Evolutionary conservation across 208 protist genomes (phyloP), one percentile per base, ranked within the genome.

Genomic region (Leishmania martiniquensis): DNA sequence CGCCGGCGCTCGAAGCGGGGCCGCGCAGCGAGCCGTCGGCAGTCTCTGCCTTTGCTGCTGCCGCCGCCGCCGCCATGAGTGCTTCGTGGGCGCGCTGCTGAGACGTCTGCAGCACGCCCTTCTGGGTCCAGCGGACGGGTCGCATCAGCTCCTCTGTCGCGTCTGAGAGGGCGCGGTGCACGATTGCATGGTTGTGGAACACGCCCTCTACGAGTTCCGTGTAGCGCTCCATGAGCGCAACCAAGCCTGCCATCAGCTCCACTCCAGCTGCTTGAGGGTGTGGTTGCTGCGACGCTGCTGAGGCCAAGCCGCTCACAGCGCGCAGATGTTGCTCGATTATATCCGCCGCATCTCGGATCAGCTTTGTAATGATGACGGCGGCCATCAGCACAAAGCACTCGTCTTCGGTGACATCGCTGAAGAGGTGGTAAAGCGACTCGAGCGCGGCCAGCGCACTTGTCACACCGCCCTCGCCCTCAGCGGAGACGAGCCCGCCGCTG

Each of bases 111-210:
- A 78, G 63, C 44, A 76, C 79, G 0, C 79, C 86, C 25, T 72
- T 80, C 39, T 83, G 82, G 3, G 79, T 80, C 91, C 91, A 95
- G 32, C 80, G 85, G 3, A 83, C 62, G 6, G 87, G 87, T 47
- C 90, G 86, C 60, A 93, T 72, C 0, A 92, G 47, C 71, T 88
- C 86, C 72, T 83, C 84, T 37, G 93, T 34, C 44, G 85, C 89
- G 74, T 95, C 84, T 29, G 60, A 45, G 66, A 93, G 42, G 1
- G 87, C 91, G 22, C 62, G 47, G 37, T 72, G 84, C 71, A 95
- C 74, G 4, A 86, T 72, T 55, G 76, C 44, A 67, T 89, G 70
- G 10, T 49, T 63, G 63, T 80, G 71, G 69, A 95, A 88, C 47
- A 86, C 78, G 5, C 80, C 60, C 47, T 80, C 70, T 7, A 91